phyloP scores from a whole-genome alignment of 2,329 filamentous ascomycete species.

The Colletotrichum orbiculare region DNA sequence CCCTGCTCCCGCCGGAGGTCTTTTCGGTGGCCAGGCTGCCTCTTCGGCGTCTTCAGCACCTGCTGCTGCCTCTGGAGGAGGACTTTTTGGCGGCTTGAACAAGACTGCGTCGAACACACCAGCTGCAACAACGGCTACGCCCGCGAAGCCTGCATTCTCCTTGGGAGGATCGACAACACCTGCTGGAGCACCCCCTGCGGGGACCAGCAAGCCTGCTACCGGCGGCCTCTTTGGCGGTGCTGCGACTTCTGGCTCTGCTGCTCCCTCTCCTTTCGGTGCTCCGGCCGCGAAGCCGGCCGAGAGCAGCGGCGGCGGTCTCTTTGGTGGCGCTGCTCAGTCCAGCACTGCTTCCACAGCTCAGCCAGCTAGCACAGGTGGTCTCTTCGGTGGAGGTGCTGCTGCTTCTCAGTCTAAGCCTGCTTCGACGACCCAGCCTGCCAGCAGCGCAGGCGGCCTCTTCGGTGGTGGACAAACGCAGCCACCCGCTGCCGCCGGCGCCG shows the following conservation, averaged over 20 bases:
- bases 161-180: conserved; percentile 64
- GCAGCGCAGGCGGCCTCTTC: conserved; percentile 39
- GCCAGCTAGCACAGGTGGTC: conserved; percentile 37
- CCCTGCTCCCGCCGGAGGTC: conserved; percentile 40
- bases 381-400: conserved; percentile 38
- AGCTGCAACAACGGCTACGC: conserved; percentile 47
- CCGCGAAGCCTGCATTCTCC: conserved; percentile 60
- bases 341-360: conserved; percentile 40
- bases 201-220: conserved; percentile 44
- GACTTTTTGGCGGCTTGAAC: conserved; percentile 30
- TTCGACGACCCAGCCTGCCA: conserved; percentile 36
- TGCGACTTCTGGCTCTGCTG: conserved; percentile 26
- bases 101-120: conserved; percentile 30
- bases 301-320: conserved; percentile 41
- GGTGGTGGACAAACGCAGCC: conserved; percentile 27
- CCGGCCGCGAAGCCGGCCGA: conserved; percentile 25
- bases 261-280: conserved; percentile 31
- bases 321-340: conserved; percentile 44
- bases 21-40: conserved; percentile 42
- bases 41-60: conserved; percentile 38
- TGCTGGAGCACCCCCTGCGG: conserved; percentile 63
- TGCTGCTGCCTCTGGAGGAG: conserved; percentile 38
- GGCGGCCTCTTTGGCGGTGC: conserved; percentile 46
- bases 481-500: conserved; percentile 37
- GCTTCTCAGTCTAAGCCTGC: conserved; percentile 43